Evolutionary conservation across 2,329 filamentous ascomycete genomes (phyloP).

Genomic region (Cytospora paraplurivora): DNA sequence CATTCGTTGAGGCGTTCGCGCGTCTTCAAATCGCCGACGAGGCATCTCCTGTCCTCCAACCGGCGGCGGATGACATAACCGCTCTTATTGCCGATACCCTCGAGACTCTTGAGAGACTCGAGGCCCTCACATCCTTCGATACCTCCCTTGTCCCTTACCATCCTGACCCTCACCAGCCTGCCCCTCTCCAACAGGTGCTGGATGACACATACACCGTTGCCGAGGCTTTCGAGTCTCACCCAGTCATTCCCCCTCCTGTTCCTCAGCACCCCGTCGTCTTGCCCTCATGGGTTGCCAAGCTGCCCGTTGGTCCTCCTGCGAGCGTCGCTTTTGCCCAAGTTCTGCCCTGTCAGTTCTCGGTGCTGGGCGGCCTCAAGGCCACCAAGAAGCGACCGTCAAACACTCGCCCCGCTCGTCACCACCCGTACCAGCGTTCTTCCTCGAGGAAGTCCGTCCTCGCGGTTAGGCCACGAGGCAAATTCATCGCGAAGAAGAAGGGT

Average conservation of each 20-base stretch:
- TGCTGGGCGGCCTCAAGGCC: too few species aligned
- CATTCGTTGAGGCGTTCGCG: background rate
- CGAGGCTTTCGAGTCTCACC: background rate
- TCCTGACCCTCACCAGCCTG: background rate
- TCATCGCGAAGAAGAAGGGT: background rate
- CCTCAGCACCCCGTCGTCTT: too few species aligned
- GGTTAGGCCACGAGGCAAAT: background rate
- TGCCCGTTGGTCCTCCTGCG: too few species aligned
- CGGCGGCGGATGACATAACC: too few species aligned
- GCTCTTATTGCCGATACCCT: background rate
- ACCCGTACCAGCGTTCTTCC: background rate
- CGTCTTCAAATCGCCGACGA: too few species aligned
- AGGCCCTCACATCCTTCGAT: background rate
- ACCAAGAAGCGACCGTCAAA: background rate
- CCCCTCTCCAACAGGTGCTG: background rate
- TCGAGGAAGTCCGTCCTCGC: background rate
- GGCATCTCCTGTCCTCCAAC: too few species aligned
- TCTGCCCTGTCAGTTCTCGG: too few species aligned
- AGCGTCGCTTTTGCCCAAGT: too few species aligned
- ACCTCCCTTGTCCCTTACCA: background rate
- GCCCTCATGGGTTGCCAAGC: too few species aligned
- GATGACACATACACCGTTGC: background rate
- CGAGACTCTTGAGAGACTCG: background rate
- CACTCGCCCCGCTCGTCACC: background rate
- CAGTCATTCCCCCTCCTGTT: background rate